phyloP scores from a whole-genome alignment of 2,329 filamentous ascomycete genomes.

The Alternaria panax region DNA sequence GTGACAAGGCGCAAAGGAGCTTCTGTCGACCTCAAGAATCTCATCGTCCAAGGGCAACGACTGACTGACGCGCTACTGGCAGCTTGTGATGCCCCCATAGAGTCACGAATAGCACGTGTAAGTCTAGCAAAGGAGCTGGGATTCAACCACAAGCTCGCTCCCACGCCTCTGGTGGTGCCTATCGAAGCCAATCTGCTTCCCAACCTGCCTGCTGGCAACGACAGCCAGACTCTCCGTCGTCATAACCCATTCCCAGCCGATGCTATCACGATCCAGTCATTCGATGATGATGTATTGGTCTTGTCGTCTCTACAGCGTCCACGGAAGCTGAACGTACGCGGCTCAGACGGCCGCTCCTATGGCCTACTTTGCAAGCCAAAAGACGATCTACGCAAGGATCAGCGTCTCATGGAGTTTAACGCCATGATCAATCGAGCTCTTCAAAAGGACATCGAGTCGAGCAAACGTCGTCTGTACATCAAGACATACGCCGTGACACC shows the following conservation, averaged over 20 bases:
- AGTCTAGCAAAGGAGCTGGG: conserved; percentile 79
- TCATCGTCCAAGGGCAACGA: conserved; percentile 81
- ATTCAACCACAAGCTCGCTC: conserved; percentile 84
- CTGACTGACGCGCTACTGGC: conserved; percentile 82
- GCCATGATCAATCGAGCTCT: conserved; percentile 95
- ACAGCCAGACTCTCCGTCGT: conserved; percentile 69
- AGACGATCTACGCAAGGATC: conserved; percentile 95
- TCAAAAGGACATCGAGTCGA: conserved; percentile 89
- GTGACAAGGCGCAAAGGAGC: conserved; percentile 62
- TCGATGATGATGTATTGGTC: conserved; percentile 88
- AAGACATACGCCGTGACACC: conserved; percentile 97
- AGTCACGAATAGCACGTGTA: conserved; percentile 73
- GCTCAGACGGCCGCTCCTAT: conserved; percentile 87
- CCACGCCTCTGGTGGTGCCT: conserved; percentile 86
- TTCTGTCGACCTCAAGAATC: conserved; percentile 68
- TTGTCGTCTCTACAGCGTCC: conserved; percentile 92
- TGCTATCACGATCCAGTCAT: conserved; percentile 79
- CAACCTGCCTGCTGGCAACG: conserved; percentile 75
- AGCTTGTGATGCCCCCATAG: conserved; percentile 80
- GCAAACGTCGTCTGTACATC: conserved; percentile 82
- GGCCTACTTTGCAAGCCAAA: conserved; percentile 96
- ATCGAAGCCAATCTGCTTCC: conserved; percentile 85
- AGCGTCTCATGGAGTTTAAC: conserved; percentile 99
- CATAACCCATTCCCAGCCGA: conserved; percentile 90
- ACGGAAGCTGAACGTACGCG: conserved; percentile 84